A percentile compares a stretch with the other conserved stretches of the same genome.
These are phyloP conservation scores for Vicia villosa DNA, from an alignment of 306 rosid species.

Conservation along the genomic window DNA sequence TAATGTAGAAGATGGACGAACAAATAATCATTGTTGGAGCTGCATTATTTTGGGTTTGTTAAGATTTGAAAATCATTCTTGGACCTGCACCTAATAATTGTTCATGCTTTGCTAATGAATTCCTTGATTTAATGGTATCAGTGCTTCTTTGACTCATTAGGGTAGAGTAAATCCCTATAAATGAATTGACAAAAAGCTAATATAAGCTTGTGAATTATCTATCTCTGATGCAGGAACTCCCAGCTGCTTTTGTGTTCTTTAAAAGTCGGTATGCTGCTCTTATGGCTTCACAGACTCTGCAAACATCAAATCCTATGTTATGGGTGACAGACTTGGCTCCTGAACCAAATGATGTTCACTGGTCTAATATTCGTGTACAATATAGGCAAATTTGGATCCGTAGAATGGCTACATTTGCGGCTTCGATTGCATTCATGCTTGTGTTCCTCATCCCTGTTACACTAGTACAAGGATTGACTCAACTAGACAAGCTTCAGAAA, in stretches of 20 bases:
- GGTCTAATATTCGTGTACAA: constrained; percentile 92
- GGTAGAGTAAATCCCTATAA: neutral
- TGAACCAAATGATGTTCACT: constrained; percentile 85
- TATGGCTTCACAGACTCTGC: constrained; percentile 64
- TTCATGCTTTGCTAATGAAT: too few relatives aligned
- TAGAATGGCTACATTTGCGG: constrained; percentile 67
- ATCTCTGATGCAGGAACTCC: constrained; percentile 63
- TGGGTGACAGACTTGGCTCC: constrained; percentile 94
- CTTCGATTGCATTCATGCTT: constrained; percentile 76
- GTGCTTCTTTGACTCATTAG: too few relatives aligned
- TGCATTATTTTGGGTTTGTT: constrained; percentile 21
- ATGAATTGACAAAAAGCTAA: neutral
- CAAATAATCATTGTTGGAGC: constrained; percentile 1
- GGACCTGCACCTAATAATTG: neutral
- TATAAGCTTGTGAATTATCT: neutral
- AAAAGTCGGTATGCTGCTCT: constrained; percentile 87
- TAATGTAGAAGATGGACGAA: neutral
- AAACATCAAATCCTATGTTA: constrained; percentile 89
- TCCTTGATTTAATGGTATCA: too few relatives aligned
- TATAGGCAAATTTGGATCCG: constrained; percentile 91
- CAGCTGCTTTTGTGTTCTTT: constrained; percentile 97
- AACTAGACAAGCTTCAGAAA: constrained; percentile 66
- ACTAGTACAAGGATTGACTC: constrained; percentile 88
- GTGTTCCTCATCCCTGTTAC: constrained; percentile 84
- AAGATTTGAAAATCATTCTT: neutral